Percentiles rank a stretch among this genome's conserved stretches.
Evolutionary conservation across 495 filamentous ascomycete species (phyloP).

Genomic region (Aspergillus sparsus): DNA sequence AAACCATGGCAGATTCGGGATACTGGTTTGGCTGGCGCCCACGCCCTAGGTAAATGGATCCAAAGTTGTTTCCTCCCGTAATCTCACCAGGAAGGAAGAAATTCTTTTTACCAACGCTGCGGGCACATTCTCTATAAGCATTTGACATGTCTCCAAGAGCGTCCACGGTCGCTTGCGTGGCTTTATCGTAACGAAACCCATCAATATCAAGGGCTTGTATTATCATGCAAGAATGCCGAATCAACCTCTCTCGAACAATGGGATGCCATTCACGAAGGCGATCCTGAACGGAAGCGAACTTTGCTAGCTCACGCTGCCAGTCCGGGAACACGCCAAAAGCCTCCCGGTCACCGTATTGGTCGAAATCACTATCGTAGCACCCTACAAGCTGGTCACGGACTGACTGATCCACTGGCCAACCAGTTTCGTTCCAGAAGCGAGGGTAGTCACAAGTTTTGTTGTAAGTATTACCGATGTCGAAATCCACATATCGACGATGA

Average conservation of each 20-base stretch:
- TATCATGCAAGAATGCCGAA: slow-evolving; percentile 66
- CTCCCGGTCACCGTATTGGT: slow-evolving; percentile 68
- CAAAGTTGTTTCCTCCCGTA: slow-evolving; percentile 62
- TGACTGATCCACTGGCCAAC: slow-evolving; percentile 50
- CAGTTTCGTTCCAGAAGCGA: slow-evolving; percentile 67
- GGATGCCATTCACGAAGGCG: slow-evolving; percentile 71
- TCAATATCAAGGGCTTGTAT: slow-evolving; percentile 68
- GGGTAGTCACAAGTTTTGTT: slow-evolving; percentile 64
- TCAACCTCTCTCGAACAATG: slow-evolving; percentile 57
- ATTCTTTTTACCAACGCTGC: slow-evolving; percentile 57
- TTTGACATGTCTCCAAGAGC: slow-evolving; percentile 59
- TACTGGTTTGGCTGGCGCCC: slow-evolving; percentile 59
- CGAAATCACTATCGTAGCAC: slow-evolving; percentile 71
- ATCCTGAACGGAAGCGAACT: slow-evolving; percentile 75
- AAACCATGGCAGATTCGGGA: slow-evolving; percentile 47
- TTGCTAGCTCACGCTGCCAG: slow-evolving; percentile 68
- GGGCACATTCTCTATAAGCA: slow-evolving; percentile 58
- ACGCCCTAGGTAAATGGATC: slow-evolving; percentile 66
- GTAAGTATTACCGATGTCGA: slow-evolving; percentile 58
- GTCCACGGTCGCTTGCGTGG: slow-evolving; percentile 65
- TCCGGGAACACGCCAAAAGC: slow-evolving; percentile 69
- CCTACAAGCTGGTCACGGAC: slow-evolving; percentile 51
- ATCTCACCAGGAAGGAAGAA: slow-evolving; percentile 69
- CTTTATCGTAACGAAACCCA: slow-evolving; percentile 71
- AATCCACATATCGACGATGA: slow-evolving; percentile 62